Evolutionary conservation across 23 red algal genomes (phyloP), one percentile per base, ranked within the genome.

Genomic region (Gracilaria domingensis): DNA sequence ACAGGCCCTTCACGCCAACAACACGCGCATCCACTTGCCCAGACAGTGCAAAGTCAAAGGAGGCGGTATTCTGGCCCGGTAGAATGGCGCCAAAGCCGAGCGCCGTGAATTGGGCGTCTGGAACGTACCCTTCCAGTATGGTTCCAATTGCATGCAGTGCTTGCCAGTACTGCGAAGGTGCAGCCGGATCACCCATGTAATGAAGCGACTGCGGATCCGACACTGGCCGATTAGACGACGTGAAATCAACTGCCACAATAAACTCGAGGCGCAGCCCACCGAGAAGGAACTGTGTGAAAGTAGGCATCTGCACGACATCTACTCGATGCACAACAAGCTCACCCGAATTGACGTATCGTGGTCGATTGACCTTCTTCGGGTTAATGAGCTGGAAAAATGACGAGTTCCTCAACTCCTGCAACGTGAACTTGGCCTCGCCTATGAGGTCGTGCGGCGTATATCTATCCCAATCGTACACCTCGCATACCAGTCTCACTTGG

Each of bases 41-140:
- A 42, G 47, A 91, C 29, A 98, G 70, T 40, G 91, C 72, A 83
- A 98, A 98, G 59, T 91, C 88, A 83, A 91, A 91, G 34, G 57
- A 82, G n/a, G 86, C 69, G 60, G 78, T 57, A 39, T 82, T 47
- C 0, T 62, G 21, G 33, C 71, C 79, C 54, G 95, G 95, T 29
- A 98, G 91, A 30, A 79, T 62, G 0, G 91, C 95, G 4, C 95
- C 95, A 79, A 98, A 98, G 23, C 95, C 95, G 18, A 85, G 79
- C 23, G 79, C 89, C 8, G 82, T 80, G 34, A 94, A 74, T 29
- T 58, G 38, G 40, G 75, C 81, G 39, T 88, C 73, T 4, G 75
- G 66, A 73, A 88, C 40, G 60, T 98, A 98, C 3, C 29, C 35
- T 36, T 40, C 39, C 28, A 98, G 25, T 16, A 93, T 62, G 9